These are phyloP conservation scores for Colletotrichum chrysophilum DNA, from an alignment of 2,329 filamentous ascomycete species.

Conservation along the genomic window DNA sequence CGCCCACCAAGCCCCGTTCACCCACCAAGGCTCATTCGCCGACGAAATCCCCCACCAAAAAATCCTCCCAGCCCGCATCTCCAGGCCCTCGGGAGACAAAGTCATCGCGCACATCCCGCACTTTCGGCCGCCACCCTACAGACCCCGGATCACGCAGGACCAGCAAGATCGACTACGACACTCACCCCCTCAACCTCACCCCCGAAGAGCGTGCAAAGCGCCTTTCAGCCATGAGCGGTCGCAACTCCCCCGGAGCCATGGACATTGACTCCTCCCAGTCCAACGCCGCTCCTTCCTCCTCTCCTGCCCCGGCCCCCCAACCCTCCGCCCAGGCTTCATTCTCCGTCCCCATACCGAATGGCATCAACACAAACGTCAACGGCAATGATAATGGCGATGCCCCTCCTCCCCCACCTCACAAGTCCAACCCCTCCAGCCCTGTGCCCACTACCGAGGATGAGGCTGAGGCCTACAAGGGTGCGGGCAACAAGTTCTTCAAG, in stretches of 20 bases:
- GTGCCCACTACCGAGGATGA: slow-evolving; percentile 67
- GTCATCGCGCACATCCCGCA: slow-evolving; percentile 47
- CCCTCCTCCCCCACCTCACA: slow-evolving; percentile 76
- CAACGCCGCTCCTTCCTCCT: slow-evolving; percentile 56
- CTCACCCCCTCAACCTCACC: slow-evolving; percentile 87
- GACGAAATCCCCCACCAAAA: slow-evolving; percentile 37
- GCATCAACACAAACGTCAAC: slow-evolving; percentile 47
- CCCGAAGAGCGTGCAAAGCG: slow-evolving; percentile 82
- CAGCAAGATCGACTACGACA: slow-evolving; percentile 68
- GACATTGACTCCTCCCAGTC: slow-evolving; percentile 69
- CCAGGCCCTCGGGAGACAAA: slow-evolving; percentile 33
- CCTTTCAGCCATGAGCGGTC: slow-evolving; percentile 62
- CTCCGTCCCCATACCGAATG: slow-evolving; percentile 59
- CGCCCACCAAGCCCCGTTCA: slow-evolving; percentile 30
- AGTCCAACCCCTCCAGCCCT: slow-evolving; percentile 66
- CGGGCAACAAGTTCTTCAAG: slow-evolving; percentile 97
- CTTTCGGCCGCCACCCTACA: slow-evolving; percentile 53
- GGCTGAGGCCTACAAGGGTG: slow-evolving; percentile 88
- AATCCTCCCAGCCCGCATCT: slow-evolving; percentile 36
- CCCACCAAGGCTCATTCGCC: slow-evolving; percentile 26
- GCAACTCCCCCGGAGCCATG: slow-evolving; percentile 63
- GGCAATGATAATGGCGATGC: slow-evolving; percentile 52
- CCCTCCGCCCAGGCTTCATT: slow-evolving; percentile 48
- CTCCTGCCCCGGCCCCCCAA: slow-evolving; percentile 53
- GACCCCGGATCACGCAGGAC: slow-evolving; percentile 52